A percentile compares a stretch with the other conserved stretches of the same genome.
Conservation (phyloP, 495 filamentous ascomycete species). For the Neurospora hispaniola region DNA sequence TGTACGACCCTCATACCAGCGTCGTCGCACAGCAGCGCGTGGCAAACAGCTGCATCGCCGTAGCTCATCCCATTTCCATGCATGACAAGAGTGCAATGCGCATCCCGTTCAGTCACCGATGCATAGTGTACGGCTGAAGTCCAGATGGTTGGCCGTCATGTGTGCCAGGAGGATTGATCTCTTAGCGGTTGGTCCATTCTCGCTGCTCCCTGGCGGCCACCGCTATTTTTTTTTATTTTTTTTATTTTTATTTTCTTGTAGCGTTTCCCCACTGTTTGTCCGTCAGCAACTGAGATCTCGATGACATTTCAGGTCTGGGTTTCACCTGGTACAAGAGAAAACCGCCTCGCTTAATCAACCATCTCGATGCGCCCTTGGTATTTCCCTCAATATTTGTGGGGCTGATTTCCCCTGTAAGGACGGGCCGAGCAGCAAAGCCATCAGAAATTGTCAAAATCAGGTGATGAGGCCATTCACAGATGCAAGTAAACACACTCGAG, state of each 20-base stretch:
- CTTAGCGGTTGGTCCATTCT: not conserved
- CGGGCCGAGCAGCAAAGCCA: not conserved
- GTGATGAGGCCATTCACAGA: not conserved
- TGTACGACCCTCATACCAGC: not conserved
- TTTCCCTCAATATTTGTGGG: not conserved
- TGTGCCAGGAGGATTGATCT: not conserved
- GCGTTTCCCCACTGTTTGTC: not conserved
- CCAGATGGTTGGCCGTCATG: not conserved
- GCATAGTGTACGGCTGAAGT: not conserved
- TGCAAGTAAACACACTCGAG: not conserved
- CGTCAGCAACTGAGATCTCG: not conserved
- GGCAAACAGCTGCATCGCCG: not conserved
- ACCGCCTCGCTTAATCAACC: not conserved
- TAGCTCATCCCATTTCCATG: not conserved
- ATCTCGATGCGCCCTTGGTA: not conserved
- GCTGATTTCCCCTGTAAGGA: not conserved
- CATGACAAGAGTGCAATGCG: not conserved
- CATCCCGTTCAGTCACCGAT: not conserved
- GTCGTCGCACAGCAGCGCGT: not conserved
- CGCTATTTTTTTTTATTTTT: not conserved
- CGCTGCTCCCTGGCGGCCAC: not conserved
- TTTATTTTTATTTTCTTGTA: not conserved
- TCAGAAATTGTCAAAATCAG: not conserved
- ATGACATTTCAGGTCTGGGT: not conserved
- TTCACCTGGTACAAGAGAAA: not conserved